Percentiles rank a stretch among this genome's conserved stretches.
Conservation (phyloP, 768 basidiomycete genomes). For the Tricholomella constricta region DNA sequence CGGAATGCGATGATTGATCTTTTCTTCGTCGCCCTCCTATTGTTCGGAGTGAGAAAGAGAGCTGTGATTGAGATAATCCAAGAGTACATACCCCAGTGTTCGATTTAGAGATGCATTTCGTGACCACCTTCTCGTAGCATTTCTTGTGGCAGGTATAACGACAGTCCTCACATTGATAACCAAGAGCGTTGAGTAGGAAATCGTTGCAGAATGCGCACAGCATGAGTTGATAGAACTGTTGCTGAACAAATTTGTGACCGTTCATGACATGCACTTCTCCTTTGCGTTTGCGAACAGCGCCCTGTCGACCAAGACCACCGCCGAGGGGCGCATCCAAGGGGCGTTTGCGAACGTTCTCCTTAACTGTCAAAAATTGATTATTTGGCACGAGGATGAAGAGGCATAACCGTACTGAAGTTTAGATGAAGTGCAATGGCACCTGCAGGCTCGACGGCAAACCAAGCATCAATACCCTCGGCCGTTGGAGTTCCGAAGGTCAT, state of each 20-base stretch:
- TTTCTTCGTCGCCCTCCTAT: constrained; percentile 95
- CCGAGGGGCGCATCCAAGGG: constrained; percentile 85
- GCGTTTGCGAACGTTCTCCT: constrained; percentile 95
- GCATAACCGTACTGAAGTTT: constrained; percentile 78
- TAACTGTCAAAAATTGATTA: constrained; percentile 58
- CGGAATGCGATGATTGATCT: constrained; percentile 98
- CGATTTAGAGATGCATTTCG: constrained; percentile 98
- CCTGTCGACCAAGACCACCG: constrained; percentile 95
- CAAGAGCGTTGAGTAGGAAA: constrained; percentile 93
- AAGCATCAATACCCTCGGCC: constrained; percentile 88
- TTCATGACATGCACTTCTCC: constrained; percentile 99
- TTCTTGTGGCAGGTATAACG: constrained; percentile 99
- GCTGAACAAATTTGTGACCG: constrained; percentile 96
- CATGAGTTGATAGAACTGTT: constrained; percentile 98
- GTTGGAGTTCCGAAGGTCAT: constrained; percentile 38
- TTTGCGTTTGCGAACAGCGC: constrained; percentile 96
- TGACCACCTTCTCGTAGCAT: constrained; percentile 98
- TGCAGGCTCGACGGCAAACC: constrained; percentile 98
- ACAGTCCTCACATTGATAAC: constrained; percentile 99
- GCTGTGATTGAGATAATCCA: background rate
- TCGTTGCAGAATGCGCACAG: constrained; percentile 98
- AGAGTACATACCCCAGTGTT: constrained; percentile 77
- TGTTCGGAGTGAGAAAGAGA: constrained; percentile 7
- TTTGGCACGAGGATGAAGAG: constrained; percentile 7
- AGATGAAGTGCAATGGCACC: constrained; percentile 86